Base-by-base conservation (phyloP, 306 rosid species). In the Luffa acutangula region DNA sequence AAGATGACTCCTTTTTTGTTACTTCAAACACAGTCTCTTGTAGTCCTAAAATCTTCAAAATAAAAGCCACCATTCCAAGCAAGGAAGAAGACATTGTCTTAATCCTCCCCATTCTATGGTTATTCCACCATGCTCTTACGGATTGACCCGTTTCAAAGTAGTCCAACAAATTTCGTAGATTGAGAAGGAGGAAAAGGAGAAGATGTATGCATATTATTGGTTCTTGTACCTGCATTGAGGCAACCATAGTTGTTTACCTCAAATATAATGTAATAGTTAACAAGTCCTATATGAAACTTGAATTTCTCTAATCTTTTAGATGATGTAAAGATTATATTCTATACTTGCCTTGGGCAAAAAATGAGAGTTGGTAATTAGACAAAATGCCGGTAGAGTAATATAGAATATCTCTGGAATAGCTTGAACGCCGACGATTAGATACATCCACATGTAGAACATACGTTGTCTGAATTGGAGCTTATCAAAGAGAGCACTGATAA, bases 71-170 rank as follows among this genome's bases (percentile, higher is more conserved):
- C 53, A 89, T 39, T 74, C 91, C 93, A 36, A 82, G 63, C 5
- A 92, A 75, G 78, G 87, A 87, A 13, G 92, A 82, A 36, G 48
- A 87, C 84, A 73, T 70, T 17, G 82, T 0, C n/a, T 2, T 76
- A 79, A 94, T 83, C 82, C 75, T 84, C 73, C 81, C 77, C 96
- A 88, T 92, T 60, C 85, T 83, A 53, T 83, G 83, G 79, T 89
- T 90, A 69, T 92, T 94, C 98, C 98, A 90, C 93, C 98, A 94
- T 13, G 84, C 83, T 78, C 82, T 80, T 20, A 86, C 42, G 57
- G 97, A 88, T 6, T 82, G 76, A 21, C 85, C 84, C 2, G 85
- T 33, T 54, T 25, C 62, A 8, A 89, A 9, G 81, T 76, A 86
- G 60, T 88, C 90, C 1, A 52, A 78, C 25, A 87, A 4, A 17